Base-by-base conservation (phyloP, 163 green algal species). In the Chlorella variabilis region DNA sequence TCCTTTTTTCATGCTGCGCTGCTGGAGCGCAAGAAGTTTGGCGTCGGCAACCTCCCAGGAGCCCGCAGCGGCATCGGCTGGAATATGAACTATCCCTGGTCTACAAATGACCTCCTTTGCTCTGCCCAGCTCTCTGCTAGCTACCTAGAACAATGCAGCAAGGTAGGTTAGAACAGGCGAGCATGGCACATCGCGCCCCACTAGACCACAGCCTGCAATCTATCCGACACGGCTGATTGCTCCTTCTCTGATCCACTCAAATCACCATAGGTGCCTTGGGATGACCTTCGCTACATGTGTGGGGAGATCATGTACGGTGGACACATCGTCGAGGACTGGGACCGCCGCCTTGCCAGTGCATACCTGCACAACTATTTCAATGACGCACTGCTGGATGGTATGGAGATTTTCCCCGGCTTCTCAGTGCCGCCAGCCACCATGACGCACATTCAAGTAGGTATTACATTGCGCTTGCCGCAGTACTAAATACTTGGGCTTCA, bases 251-350 rank as follows among this genome's bases (percentile, higher is more conserved):
- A 54, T 54, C 45, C 45, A 54, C 18, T 6, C n/a, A 82, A 51
- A n/a, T n/a, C n/a, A n/a, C n/a, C n/a, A 3, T 74, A 91, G 86
- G 90, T 98, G 66, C 94, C 94, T 13, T 98, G 94, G 93, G 93
- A 97, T 15, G 94, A 97, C 73, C 87, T 98, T 78, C 87, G 93
- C 5, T 98, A 98, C 90, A 96, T 98, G 71, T 95, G 97, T 89
- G 95, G 95, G 33, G 96, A 98, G 87, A 98, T 98, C 84, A 97
- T 98, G 92, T 98, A 98, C 78, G 95, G 95, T 21, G 95, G 95
- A 15, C 95, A 98, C 89, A 95, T 98, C 41, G 94, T 98, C 61
- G 96, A 98, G 83, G 93, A 97, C 82, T 97, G 93, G 92, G 96
- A 98, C 83, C 88, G 95, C 27, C 91, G 95, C 45, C 90, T 98